Evolutionary conservation across 2,329 filamentous ascomycete species (phyloP), one percentile per base, ranked within the genome.

Genomic region (Fusarium sp.): DNA sequence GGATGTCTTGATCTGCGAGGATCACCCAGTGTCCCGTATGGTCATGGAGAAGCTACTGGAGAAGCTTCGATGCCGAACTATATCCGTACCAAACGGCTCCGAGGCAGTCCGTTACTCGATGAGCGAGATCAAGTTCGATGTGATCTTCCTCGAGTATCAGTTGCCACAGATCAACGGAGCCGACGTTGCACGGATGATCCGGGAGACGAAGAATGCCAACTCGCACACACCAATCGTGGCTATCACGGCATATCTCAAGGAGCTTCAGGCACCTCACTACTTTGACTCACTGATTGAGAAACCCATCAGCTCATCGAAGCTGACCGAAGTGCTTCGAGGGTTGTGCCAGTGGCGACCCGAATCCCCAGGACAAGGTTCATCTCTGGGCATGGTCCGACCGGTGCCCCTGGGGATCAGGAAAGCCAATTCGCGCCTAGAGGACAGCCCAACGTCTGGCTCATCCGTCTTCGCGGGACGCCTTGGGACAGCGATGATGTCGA

Each of bases 11-110:
- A 97, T 99, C 61, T 98, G 97, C 81, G 97, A 99, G 84, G 97
- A 99, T 79, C 97, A 99, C 81, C 97, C 97, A 0, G 96, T 99
- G 5, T 98, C 97, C 7, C 91, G 96, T 25, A 92, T 99, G 86
- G 96, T 99, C n/a, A 98, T 99, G 96, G 97, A 99, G 81, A 97
- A 97, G 78, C 86, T 99, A 9, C 88, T 99, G 62, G 97, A 99
- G 82, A 99, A 98, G 84, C 87, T 98, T 38, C 93, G 95, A 38
- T 99, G 97, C 79, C 94, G 97, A 47, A 98, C 96, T 10, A 97
- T 99, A 78, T 95, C 94, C 4, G 96, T 97, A 6, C 89, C 92
- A 4, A 98, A 95, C 76, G 97, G 97, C 1, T 92, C 94, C 0
- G 97, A 99, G 80, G 97, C 96, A 12, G 93, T 98, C 78, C 91